These are phyloP conservation scores for Colletotrichum scovillei DNA, from an alignment of 2,329 filamentous ascomycete genomes.

Conservation along the genomic window DNA sequence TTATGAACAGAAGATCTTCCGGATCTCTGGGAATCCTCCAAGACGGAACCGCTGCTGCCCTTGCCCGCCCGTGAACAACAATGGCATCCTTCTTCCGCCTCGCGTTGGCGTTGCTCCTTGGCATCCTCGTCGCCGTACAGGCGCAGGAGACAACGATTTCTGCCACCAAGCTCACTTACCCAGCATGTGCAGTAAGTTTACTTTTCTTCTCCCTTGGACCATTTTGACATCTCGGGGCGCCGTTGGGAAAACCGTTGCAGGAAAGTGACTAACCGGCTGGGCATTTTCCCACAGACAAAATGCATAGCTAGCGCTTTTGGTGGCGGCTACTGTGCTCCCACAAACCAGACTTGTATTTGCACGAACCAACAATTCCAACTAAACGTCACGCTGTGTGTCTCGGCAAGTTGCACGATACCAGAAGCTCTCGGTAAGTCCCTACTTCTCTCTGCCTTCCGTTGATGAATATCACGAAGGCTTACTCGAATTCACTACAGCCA, in stretches of 20 bases:
- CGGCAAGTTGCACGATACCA: slow-evolving; percentile 37
- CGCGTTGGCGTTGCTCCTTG: slow-evolving; percentile 16
- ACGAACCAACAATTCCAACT: slow-evolving; percentile 34
- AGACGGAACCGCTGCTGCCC: neutral
- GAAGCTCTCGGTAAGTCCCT: slow-evolving; percentile 34
- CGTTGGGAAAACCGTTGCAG: neutral
- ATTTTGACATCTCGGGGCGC: neutral
- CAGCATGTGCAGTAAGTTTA: slow-evolving; percentile 35
- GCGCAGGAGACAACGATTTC: slow-evolving; percentile 6
- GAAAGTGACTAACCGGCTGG: neutral
- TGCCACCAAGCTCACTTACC: slow-evolving; percentile 23
- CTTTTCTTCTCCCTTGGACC: neutral
- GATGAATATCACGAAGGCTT: neutral
- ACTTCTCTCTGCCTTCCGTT: neutral
- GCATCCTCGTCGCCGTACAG: slow-evolving; percentile 6
- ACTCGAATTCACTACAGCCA: slow-evolving; percentile 18
- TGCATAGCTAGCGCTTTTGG: slow-evolving; percentile 30
- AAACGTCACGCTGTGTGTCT: slow-evolving; percentile 37
- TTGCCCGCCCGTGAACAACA: neutral
- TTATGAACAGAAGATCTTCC: slow-evolving; percentile 26
- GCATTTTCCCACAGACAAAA: slow-evolving; percentile 5
- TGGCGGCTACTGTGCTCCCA: slow-evolving; percentile 35
- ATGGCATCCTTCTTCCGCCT: slow-evolving; percentile 24
- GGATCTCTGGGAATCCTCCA: neutral
- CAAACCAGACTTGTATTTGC: slow-evolving; percentile 41